Percentiles rank a stretch among this genome's conserved stretches.
Conservation (phyloP, 2,329 filamentous ascomycete genomes). For the Diaporthe citri region DNA sequence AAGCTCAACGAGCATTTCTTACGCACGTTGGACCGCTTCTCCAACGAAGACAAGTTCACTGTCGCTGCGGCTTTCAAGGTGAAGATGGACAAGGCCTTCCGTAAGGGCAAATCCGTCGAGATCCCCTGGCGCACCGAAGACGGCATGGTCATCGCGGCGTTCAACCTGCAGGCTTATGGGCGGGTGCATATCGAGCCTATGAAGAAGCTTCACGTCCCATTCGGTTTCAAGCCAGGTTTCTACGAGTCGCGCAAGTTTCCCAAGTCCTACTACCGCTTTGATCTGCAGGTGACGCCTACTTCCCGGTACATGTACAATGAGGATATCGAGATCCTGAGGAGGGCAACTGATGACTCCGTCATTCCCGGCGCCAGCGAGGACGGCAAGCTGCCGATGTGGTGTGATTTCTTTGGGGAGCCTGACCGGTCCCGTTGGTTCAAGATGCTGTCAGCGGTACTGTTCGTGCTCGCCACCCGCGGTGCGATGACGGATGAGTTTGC, state of each 20-base stretch:
- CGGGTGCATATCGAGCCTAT: conserved; percentile 66
- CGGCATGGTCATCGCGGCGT: conserved; percentile 74
- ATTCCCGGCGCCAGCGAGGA: conserved; percentile 57
- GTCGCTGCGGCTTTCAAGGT: conserved; percentile 72
- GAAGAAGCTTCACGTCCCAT: conserved; percentile 72
- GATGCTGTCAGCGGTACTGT: conserved; percentile 71
- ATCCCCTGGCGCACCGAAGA: conserved; percentile 72
- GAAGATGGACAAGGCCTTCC: conserved; percentile 69
- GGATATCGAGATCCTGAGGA: conserved; percentile 41
- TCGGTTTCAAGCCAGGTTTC: conserved; percentile 78
- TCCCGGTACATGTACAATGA: conserved; percentile 63
- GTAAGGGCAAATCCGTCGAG: conserved; percentile 54
- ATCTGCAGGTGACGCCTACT: conserved; percentile 71
- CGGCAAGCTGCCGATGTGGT: conserved; percentile 77
- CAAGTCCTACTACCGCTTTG: conserved; percentile 74
- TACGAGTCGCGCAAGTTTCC: conserved; percentile 79
- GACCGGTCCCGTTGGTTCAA: conserved; percentile 74
- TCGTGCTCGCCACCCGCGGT: conserved; percentile 73
- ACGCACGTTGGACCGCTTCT: conserved; percentile 67
- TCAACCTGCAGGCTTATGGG: conserved; percentile 73
- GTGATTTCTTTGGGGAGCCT: conserved; percentile 73
- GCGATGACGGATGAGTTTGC: conserved; percentile 67
- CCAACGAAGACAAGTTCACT: conserved; percentile 66
- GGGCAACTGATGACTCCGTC: conserved; percentile 46
- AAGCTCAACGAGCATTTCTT: conserved; percentile 71